Percentiles rank a stretch among this genome's conserved stretches.
Evolutionary conservation across 1,139 yeast species (phyloP).

Genomic region (Scheffersomyces parashehatae): DNA sequence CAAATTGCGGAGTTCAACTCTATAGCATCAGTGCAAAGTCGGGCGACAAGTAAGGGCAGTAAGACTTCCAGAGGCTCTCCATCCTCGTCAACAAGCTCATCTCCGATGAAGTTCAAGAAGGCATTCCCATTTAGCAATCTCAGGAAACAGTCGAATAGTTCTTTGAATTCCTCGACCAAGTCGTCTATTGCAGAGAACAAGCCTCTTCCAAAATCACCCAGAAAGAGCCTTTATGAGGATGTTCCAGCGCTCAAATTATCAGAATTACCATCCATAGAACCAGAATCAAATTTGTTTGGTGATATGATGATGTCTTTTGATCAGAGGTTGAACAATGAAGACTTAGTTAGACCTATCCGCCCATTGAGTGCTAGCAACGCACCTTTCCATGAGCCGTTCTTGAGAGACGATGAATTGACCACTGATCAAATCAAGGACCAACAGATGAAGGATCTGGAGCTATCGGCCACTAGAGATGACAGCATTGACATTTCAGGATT

Average conservation of each 20-base stretch:
- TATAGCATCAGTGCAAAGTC: too few relatives aligned
- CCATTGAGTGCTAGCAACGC: neutral
- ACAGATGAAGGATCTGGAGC: constrained; percentile 29
- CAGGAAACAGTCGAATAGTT: constrained; percentile 3
- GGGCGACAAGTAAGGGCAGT: too few relatives aligned
- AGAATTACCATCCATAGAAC: constrained; percentile 34
- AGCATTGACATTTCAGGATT: neutral
- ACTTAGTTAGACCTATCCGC: neutral
- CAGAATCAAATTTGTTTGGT: constrained; percentile 33
- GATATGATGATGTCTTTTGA: constrained; percentile 35
- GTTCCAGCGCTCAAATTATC: neutral
- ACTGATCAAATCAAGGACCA: constrained; percentile 45
- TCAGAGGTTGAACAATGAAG: constrained; percentile 13
- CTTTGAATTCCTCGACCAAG: constrained; percentile 2
- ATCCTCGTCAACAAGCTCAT: neutral
- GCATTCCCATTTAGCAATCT: constrained; percentile 17
- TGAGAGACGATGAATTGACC: constrained; percentile 47
- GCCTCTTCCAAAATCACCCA: neutral
- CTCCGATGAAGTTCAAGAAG: constrained; percentile 8
- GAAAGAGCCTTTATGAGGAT: constrained; percentile 1
- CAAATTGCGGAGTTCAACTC: too few relatives aligned
- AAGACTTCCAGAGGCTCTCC: too few relatives aligned
- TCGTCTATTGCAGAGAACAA: constrained; percentile 8
- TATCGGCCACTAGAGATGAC: neutral
- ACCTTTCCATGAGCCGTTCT: constrained; percentile 32